Conservation (phyloP, 192 early-diverging fungal species). For the Radiomyces spectabilis region DNA sequence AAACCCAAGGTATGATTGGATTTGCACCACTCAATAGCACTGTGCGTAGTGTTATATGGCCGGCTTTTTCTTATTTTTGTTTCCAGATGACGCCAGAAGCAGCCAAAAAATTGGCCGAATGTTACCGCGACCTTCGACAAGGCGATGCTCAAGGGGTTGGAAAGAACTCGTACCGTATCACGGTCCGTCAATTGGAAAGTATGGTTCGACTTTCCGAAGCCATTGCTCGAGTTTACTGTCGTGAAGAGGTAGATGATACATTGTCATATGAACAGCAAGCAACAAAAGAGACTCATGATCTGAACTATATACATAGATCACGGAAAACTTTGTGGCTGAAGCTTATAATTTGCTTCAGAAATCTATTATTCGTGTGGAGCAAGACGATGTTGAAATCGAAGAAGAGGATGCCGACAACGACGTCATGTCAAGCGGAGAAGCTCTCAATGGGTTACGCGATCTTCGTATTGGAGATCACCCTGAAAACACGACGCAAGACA, state of each 20-base stretch:
- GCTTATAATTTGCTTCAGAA: constrained; percentile 77
- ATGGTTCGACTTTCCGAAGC: constrained; percentile 96
- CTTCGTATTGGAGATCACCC: constrained; percentile 5
- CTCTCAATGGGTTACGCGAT: constrained; percentile 8
- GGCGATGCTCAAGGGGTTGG: constrained; percentile 68
- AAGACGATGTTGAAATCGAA: constrained; percentile 64
- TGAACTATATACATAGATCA: constrained; percentile 39
- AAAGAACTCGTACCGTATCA: constrained; percentile 82
- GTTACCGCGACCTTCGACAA: constrained; percentile 84
- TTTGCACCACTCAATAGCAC: too few relatives aligned
- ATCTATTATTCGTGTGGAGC: constrained; percentile 83
- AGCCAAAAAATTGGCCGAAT: constrained; percentile 63
- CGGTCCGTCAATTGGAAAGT: constrained; percentile 93
- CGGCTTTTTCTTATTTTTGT: neutral
- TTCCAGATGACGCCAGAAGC: constrained; percentile 60
- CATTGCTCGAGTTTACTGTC: constrained; percentile 80
- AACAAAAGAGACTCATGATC: neutral
- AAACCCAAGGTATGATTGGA: constrained; percentile 77
- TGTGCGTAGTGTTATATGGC: too few relatives aligned
- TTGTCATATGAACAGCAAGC: neutral
- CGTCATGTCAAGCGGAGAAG: constrained; percentile 21
- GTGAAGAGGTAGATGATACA: constrained; percentile 35
- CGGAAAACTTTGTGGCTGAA: constrained; percentile 68
- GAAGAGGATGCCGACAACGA: constrained; percentile 32
- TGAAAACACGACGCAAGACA: neutral